A percentile compares a stretch with the other conserved stretches of the same genome.
phyloP scores from a whole-genome alignment of 2,329 filamentous ascomycete genomes.

The Scleromitrula shiraiana region DNA sequence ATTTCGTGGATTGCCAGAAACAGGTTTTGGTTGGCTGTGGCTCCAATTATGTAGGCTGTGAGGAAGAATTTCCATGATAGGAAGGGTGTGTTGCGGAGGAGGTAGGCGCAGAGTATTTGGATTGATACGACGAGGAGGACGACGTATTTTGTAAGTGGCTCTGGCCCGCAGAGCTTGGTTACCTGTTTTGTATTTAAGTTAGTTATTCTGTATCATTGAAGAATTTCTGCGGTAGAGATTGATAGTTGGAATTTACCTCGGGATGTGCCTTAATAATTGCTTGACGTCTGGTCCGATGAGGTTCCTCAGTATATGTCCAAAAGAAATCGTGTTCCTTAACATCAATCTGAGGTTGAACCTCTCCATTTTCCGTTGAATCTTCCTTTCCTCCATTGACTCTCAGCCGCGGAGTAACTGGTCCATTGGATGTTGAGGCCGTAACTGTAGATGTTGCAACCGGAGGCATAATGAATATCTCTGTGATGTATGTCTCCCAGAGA shows the following conservation, averaged over 20 bases:
- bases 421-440: constrained; percentile 4
- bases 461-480: constrained; percentile 1
- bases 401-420: not conserved
- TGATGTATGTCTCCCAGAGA: not conserved
- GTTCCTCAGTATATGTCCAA: constrained; percentile 99
- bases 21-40: constrained; percentile 95
- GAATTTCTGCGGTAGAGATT: not conserved
- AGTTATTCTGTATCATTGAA: not conserved
- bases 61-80: constrained; percentile 79
- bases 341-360: constrained; percentile 11
- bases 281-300: constrained; percentile 80
- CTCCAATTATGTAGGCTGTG: constrained; percentile 84
- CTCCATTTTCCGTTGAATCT: not conserved
- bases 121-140: constrained; percentile 76
- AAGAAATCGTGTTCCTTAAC: constrained; percentile 55
- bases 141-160: constrained; percentile 91
- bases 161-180: constrained; percentile 91
- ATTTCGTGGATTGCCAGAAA: constrained; percentile 99
- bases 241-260: constrained; percentile 51
- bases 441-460: constrained; percentile 5
- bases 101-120: constrained; percentile 69
- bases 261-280: constrained; percentile 98
- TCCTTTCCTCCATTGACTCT: not conserved
- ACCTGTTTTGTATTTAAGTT: constrained; percentile 46
- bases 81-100: constrained; percentile 69